phyloP scores from a whole-genome alignment of 2,329 filamentous ascomycete species.

The Trichoderma sp. region DNA sequence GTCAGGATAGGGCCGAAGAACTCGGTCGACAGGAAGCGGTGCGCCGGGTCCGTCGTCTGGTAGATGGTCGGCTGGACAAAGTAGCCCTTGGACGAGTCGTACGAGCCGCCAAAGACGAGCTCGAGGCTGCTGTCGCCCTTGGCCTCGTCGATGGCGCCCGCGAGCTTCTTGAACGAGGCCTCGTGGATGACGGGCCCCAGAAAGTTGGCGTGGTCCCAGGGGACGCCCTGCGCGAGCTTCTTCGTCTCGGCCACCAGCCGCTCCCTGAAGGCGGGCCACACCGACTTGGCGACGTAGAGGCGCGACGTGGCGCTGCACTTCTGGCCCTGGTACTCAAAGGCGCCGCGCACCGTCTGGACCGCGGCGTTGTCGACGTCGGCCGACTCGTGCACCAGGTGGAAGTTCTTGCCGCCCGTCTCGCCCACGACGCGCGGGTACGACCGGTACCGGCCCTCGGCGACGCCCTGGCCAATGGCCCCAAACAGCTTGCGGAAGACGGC shows the following conservation, averaged over 20 bases:
- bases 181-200: conserved; percentile 86
- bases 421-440: conserved; percentile 88
- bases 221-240: conserved; percentile 70
- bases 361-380: conserved; percentile 79
- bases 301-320: conserved; percentile 88
- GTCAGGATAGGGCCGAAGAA: conserved; percentile 80
- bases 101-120: conserved; percentile 73
- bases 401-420: conserved; percentile 93
- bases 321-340: conserved; percentile 89
- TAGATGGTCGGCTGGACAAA: conserved; percentile 86
- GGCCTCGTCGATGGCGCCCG: conserved; percentile 75
- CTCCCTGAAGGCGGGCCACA: conserved; percentile 72
- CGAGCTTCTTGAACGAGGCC: conserved; percentile 78
- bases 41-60: conserved; percentile 69
- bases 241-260: conserved; percentile 68
- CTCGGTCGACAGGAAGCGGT: conserved; percentile 75
- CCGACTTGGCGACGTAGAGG: conserved; percentile 73
- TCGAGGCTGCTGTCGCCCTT: conserved; percentile 73
- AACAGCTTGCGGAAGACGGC: conserved; percentile 88
- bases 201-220: conserved; percentile 73
- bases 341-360: conserved; percentile 79
- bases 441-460: conserved; percentile 78
- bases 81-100: conserved; percentile 78
- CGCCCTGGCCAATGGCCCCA: conserved; percentile 78
- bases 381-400: conserved; percentile 77